Evolutionary conservation across 2,329 filamentous ascomycete species (phyloP), one percentile per base, ranked within the genome.

Genomic region (Fusarium sororula): DNA sequence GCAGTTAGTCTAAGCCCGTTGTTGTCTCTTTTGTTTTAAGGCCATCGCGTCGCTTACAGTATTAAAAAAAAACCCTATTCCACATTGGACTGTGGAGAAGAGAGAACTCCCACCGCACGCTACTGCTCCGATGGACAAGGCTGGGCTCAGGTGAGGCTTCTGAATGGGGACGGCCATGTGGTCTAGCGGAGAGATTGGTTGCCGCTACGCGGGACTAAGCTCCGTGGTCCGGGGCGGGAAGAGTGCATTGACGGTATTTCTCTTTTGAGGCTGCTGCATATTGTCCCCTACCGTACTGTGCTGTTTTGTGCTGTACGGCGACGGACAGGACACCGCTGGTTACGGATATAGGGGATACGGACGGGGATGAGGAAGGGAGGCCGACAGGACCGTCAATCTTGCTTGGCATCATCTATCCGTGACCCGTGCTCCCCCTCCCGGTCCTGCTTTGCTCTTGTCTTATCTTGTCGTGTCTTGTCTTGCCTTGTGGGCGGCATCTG

Each of bases 141-240:
- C 68, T 70, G 61, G 60, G 38, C 62, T 78, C 76, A 74, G 76
- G 71, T 78, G 76, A 78, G 76, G 76, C 73, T 58, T 58, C 55
- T 58, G 47, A 44, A 58, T 63, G 55, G 42, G 38, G 62, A 72
- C 48, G 51, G 65, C 68, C 67, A 73, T 77, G 58, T 74, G 68
- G 75, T 51, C 63, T 60, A 28, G 55, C 60, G 57, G 56, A 50
- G 63, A 47, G 45, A 67, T 63, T 58, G 65, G 48, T n/a, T 57
- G 58, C 32, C 54, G 35, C 47, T 32, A 56, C n/a, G 41, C 38
- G 53, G 62, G 55, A 42, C 56, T 55, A 66, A 44, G 56, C 30
- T 28, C 30, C n/a, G n/a, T 50, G 55, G 30, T 54, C 51, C 11
- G 18, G n/a, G 18, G 50, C 60, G 60, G 70, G 65, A 73, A 48